Evolutionary conservation across 2,329 filamentous ascomycete species (phyloP), one percentile per base, ranked within the genome.

Genomic region (Volutella citrinella): DNA sequence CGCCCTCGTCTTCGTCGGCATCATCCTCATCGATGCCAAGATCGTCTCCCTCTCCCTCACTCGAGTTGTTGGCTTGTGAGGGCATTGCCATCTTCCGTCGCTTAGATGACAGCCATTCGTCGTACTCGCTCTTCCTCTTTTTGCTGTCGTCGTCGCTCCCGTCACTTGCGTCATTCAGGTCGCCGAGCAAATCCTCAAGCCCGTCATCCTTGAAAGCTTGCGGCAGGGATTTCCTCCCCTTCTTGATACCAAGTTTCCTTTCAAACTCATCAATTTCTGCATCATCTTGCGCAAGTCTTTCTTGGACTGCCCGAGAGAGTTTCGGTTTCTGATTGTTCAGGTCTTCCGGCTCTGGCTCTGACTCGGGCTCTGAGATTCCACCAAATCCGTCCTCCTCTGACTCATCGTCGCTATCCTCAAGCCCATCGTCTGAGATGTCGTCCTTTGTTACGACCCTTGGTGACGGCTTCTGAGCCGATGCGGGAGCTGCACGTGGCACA

Each of bases 241-340:
- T 87, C 46, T 74, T 81, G 20, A 96, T 74, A 0, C 93, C 91
- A 4, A 98, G 67, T 54, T 87, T 94, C 59, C 83, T 89, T 65
- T 98, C 93, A 19, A 96, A 68, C 4, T 81, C 81, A 14, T 84
- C 82, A 48, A 98, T 97, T 49, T 95, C 88, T 3, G 81, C 86
- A 53, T 97, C 89, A 38, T 98, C 91, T 42, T 87, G 72, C 1
- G 78, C 81, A 5, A 96, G 66, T 48, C 74, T 53, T 73, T 78
- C n/a, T 80, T 56, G 14, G 45, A 45, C 33, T 3, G 40, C 32
- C 19, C 43, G 49, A 12, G 56, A 32, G 10, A 51, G 14, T 3
- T 41, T 27, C 7, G 36, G 40, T 14, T 30, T 34, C 7, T 28
- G n/a, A n/a, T n/a, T 46, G 29, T 57, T 63, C 6, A 65, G 59